phyloP scores from a whole-genome alignment of 2,329 filamentous ascomycete species.

The Periglandula ipomoeae region DNA sequence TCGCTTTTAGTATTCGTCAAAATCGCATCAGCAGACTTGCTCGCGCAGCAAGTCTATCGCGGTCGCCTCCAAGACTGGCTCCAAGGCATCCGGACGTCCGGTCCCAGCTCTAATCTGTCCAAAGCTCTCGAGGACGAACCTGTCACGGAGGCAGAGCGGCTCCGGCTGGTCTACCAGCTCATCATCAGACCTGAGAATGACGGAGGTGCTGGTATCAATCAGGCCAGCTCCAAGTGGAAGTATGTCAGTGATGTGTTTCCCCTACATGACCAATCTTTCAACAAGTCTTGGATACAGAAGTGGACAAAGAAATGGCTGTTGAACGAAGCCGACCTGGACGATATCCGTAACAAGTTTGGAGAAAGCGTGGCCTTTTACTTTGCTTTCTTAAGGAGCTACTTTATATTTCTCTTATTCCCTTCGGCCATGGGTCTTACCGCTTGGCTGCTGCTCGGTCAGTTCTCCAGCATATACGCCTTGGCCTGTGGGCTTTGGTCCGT shows the following conservation, averaged over 20 bases:
- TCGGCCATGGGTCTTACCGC: slow-evolving; percentile 66
- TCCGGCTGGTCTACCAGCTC: slow-evolving; percentile 80
- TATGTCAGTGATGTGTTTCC: slow-evolving; percentile 67
- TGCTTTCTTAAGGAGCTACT: slow-evolving; percentile 86
- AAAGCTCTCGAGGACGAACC: slow-evolving; percentile 63
- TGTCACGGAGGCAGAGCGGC: slow-evolving; percentile 77
- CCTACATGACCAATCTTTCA: slow-evolving; percentile 68
- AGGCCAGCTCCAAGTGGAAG: slow-evolving; percentile 60
- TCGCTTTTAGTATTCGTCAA: slow-evolving; percentile 78
- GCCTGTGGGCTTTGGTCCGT: slow-evolving; percentile 79
- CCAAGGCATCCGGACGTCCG: slow-evolving; percentile 69
- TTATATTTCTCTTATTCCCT: slow-evolving; percentile 74
- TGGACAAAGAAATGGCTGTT: slow-evolving; percentile 66
- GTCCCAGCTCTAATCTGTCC: slow-evolving; percentile 64
- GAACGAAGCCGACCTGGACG: slow-evolving; percentile 56
- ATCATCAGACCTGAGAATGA: slow-evolving; percentile 65
- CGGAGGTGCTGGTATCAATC: slow-evolving; percentile 70
- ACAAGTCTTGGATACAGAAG: slow-evolving; percentile 64
- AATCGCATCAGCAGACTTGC: slow-evolving; percentile 63
- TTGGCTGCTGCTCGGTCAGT: slow-evolving; percentile 78
- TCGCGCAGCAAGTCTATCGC: slow-evolving; percentile 75
- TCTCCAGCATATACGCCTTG: slow-evolving; percentile 72
- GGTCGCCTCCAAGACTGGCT: slow-evolving; percentile 91
- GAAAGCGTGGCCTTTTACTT: slow-evolving; percentile 92
- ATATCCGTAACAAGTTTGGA: slow-evolving; percentile 68